Evolutionary conservation across 352 stramenopile genomes (phyloP).

Genomic region (Pythium coloratum): DNA sequence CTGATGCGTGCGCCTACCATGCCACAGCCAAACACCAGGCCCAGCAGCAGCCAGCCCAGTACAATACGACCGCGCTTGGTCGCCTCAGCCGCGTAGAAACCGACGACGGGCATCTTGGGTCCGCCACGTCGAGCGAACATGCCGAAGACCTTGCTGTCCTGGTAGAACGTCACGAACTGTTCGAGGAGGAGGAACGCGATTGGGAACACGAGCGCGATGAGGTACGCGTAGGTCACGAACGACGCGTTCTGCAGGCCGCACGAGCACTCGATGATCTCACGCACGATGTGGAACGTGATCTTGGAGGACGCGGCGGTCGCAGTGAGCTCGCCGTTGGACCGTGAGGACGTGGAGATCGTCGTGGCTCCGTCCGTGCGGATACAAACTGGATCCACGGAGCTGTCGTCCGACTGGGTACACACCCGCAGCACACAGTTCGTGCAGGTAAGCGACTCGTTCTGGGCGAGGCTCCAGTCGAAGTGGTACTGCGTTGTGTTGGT

Average conservation of each 20-base stretch:
- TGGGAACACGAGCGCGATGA: slow-evolving; percentile 42
- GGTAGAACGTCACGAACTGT: slow-evolving; percentile 64
- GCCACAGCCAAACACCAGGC: slow-evolving; percentile 36
- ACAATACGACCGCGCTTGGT: slow-evolving; percentile 42
- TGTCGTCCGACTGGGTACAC: slow-evolving; percentile 27
- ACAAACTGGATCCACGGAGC: slow-evolving; percentile 31
- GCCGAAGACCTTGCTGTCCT: slow-evolving; percentile 46
- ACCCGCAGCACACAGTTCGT: slow-evolving; percentile 47
- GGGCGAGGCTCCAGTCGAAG: slow-evolving; percentile 46
- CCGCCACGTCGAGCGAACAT: slow-evolving; percentile 42
- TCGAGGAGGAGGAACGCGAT: slow-evolving; percentile 42
- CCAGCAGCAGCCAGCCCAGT: slow-evolving; percentile 34
- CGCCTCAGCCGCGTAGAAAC: slow-evolving; percentile 33
- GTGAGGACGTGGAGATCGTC: not conserved
- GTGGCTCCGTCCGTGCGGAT: slow-evolving; percentile 48
- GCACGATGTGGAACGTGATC: slow-evolving; percentile 54
- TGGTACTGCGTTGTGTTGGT: slow-evolving; percentile 28
- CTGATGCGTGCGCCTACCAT: slow-evolving; percentile 40
- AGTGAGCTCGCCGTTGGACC: slow-evolving; percentile 5
- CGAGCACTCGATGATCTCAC: slow-evolving; percentile 45
- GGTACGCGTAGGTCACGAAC: slow-evolving; percentile 42
- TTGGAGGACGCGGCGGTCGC: not conserved
- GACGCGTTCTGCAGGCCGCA: slow-evolving; percentile 44
- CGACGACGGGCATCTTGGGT: slow-evolving; percentile 31
- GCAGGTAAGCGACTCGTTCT: slow-evolving; percentile 42